Evolutionary conservation across 805 yeast species (phyloP), one percentile per base, ranked within the genome.

Genomic region (Millerozyma acaciae): DNA sequence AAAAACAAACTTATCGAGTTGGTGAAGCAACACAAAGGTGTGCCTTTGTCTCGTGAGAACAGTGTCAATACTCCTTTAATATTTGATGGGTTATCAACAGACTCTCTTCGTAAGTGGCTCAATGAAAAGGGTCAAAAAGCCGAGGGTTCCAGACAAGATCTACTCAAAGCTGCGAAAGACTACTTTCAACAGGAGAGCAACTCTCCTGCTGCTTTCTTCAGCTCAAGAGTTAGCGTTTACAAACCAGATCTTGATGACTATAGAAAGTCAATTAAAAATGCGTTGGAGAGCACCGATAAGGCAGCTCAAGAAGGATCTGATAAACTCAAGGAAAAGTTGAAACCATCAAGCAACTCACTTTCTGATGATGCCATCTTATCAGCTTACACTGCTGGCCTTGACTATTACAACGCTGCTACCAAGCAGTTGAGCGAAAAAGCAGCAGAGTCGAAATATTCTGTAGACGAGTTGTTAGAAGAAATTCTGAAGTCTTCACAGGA

Each of bases 31-130:
- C 51, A 59, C 44, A 62, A 61, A 44, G 55, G 55, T 41, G 56
- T 51, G 29, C 68, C 72, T 13, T 45, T 60, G 31, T 47, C 40
- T 25, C 48, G 51, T 28, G 53, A 59, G 32, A 19, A 28, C n/a
- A 19, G 18, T 36, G 41, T 23, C 43, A 45, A 21, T 27, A n/a
- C n/a, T n/a, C 44, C 47, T 12, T 50, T 45, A 15, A 32, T 35
- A 13, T 59, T 65, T 31, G 65, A 64, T 27, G 65, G 60, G 10
- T 57, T 65, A 60, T 54, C 64, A 9, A 54, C 57, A 19, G 65
- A 63, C 9, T 53, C 63, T 22, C 36, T 68, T 26, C 56, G 60
- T 32, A 53, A 55, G 15, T 71, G 76, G 76, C 49, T 62, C 13
- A 45, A 42, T 17, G 57, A 52, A 30, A 57, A 60, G 37, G 54